phyloP scores from a whole-genome alignment of 345 rosid species.

The Raphanus sativus region DNA sequence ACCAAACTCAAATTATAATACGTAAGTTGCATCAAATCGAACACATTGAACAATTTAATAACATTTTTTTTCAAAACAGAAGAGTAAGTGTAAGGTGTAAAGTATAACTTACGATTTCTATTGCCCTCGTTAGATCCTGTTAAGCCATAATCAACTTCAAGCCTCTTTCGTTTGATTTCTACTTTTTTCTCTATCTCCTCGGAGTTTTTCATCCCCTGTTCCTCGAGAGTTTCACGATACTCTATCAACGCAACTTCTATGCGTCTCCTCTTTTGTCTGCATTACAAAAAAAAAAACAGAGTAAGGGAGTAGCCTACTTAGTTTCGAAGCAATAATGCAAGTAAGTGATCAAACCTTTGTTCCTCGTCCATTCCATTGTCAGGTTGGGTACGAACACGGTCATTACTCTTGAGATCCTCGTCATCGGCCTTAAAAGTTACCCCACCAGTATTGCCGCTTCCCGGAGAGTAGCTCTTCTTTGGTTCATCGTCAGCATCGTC shows the following conservation, averaged over 20 bases:
- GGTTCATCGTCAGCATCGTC: conserved; percentile 86
- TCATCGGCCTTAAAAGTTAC: conserved; percentile 58
- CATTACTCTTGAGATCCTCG: conserved; percentile 52
- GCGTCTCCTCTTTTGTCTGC: conserved; percentile 86
- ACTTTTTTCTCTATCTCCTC: conserved; percentile 95
- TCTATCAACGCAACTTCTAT: conserved; percentile 92
- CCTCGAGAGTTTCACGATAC: conserved; percentile 94
- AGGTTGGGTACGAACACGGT: conserved; percentile 49
- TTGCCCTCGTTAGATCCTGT: conserved; percentile 35
- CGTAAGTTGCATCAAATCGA: background rate
- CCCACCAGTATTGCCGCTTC: conserved; percentile 73
- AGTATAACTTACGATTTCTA: conserved; percentile 64
- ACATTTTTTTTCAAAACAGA: conserved; percentile 2
- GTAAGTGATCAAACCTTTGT: conserved; percentile 56
- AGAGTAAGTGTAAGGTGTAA: too few relatives aligned
- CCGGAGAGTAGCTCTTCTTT: conserved; percentile 82
- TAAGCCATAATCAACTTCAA: conserved; percentile 71
- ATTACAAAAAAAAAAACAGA: conserved; percentile 22
- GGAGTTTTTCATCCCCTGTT: conserved; percentile 66
- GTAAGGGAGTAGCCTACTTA: conserved; percentile 1
- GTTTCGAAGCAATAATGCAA: conserved; percentile 14
- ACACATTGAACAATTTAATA: background rate
- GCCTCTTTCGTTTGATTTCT: conserved; percentile 67
- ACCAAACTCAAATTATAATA: conserved; percentile 2
- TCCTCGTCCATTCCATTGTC: conserved; percentile 80